Conservation (phyloP, 2,329 filamentous ascomycete species). For the Penicillium janthinellum region DNA sequence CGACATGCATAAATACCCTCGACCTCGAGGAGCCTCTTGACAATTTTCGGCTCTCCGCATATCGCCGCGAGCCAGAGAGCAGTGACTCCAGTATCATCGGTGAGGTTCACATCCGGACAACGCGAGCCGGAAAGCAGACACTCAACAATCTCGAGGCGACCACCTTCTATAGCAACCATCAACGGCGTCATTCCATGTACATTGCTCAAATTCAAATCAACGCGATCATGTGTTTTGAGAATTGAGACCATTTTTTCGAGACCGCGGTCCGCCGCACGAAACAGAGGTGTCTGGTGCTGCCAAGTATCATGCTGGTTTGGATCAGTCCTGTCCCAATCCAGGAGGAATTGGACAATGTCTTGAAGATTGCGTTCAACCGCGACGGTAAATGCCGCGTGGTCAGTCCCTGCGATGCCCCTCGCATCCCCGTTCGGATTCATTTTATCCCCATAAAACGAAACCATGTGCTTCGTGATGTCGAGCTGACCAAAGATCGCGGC, state of each 20-base stretch:
- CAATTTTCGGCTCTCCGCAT: conserved; percentile 16
- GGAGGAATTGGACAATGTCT: conserved; percentile 19
- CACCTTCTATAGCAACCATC: conserved; percentile 15
- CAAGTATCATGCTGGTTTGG: conserved; percentile 25
- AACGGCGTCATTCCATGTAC: conserved; percentile 24
- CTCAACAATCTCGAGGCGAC: conserved; percentile 11
- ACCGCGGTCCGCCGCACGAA: conserved; percentile 18
- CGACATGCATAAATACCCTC: conserved; percentile 12
- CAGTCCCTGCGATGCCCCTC: conserved; percentile 10
- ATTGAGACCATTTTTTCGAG: conserved; percentile 16
- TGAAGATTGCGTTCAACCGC: conserved; percentile 19
- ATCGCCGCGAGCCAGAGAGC: conserved; percentile 22
- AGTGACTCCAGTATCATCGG: conserved; percentile 21
- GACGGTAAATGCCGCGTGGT: conserved; percentile 23
- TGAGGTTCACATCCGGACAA: conserved; percentile 20
- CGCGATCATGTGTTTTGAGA: conserved; percentile 15
- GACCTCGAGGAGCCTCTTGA: conserved; percentile 15
- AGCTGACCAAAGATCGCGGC: conserved; percentile 23
- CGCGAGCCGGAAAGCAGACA: conserved; percentile 12
- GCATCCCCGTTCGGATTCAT: conserved; percentile 22
- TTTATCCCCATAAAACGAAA: conserved; percentile 19
- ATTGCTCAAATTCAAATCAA: conserved; percentile 21
- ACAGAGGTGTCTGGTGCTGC: conserved; percentile 23
- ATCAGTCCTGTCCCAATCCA: conserved; percentile 21
- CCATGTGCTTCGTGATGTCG: conserved; percentile 23